Evolutionary conservation across 345 rosid genomes (phyloP).

Genomic region (Schrenkiella parvula): DNA sequence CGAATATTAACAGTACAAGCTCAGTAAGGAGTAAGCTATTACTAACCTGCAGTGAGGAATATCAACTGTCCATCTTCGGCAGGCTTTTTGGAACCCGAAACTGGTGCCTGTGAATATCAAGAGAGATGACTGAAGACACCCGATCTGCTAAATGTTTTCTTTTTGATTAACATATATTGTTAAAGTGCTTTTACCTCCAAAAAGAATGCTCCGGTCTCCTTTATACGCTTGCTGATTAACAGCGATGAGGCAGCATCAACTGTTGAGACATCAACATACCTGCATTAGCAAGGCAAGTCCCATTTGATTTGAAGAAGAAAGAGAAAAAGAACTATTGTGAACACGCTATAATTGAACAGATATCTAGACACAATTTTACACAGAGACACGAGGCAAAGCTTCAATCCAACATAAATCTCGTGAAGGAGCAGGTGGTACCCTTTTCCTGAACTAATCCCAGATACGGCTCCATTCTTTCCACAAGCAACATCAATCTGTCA

Average conservation of each 20-base stretch:
- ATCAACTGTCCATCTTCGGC: constrained; percentile 87
- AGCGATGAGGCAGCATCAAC: constrained; percentile 82
- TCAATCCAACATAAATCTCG: not conserved
- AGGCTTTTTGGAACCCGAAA: constrained; percentile 92
- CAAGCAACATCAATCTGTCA: constrained; percentile 77
- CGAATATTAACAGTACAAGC: not conserved
- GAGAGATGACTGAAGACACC: not conserved
- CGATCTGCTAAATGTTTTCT: not conserved
- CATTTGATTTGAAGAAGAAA: not conserved
- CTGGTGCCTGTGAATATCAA: constrained; percentile 65
- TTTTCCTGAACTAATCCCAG: constrained; percentile 79
- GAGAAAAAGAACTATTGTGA: not conserved
- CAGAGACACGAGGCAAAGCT: not conserved
- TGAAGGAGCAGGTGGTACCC: constrained; percentile 46
- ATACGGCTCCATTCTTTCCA: constrained; percentile 75
- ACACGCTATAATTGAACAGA: not conserved
- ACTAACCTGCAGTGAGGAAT: constrained; percentile 82
- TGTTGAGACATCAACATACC: constrained; percentile 90
- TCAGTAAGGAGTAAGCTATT: not conserved
- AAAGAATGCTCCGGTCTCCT: constrained; percentile 71
- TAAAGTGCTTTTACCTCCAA: constrained; percentile 55
- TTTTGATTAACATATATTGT: not conserved
- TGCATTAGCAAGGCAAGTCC: constrained; percentile 28
- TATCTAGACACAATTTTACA: not conserved
- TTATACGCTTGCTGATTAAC: constrained; percentile 51